Evolutionary conservation across 495 filamentous ascomycete species (phyloP).

Genomic region (Podospora comata): DNA sequence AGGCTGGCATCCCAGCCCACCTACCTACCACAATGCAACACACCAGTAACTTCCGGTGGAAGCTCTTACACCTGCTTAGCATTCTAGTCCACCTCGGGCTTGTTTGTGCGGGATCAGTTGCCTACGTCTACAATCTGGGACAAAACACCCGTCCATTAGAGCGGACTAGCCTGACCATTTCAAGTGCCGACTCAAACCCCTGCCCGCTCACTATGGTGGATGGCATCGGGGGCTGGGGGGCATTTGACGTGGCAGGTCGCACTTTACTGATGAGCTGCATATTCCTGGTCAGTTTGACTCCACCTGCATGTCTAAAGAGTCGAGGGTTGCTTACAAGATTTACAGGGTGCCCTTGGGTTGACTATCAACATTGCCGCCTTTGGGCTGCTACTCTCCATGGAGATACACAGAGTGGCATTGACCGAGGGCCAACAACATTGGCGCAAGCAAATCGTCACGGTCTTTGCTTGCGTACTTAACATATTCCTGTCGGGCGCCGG

Average conservation of each 20-base stretch:
- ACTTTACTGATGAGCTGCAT: conserved; percentile 22
- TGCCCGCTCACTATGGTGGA: conserved; percentile 4
- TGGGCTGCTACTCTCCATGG: conserved; percentile 22
- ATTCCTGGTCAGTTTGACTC: conserved; percentile 20
- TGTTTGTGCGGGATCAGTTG: conserved; percentile 18
- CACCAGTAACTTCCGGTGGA: conserved; percentile 32
- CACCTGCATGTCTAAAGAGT: neutral
- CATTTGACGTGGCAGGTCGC: conserved; percentile 16
- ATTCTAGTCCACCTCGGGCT: conserved; percentile 31
- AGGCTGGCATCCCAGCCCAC: neutral
- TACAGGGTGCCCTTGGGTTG: conserved; percentile 29
- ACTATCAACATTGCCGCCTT: conserved; percentile 26
- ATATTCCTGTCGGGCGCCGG: conserved; percentile 29
- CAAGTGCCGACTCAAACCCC: neutral
- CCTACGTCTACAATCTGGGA: conserved; percentile 25
- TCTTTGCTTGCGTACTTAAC: conserved; percentile 30
- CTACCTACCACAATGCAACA: conserved; percentile 26
- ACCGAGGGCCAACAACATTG: conserved; percentile 35
- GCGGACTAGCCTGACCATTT: conserved; percentile 8
- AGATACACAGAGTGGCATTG: conserved; percentile 22
- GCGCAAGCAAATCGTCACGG: conserved; percentile 30
- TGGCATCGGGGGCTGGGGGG: neutral
- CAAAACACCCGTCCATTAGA: neutral
- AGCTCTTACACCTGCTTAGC: conserved; percentile 26
- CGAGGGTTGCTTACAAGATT: neutral